Evolutionary conservation across 2,329 filamentous ascomycete genomes (phyloP), one percentile per base, ranked within the genome.

Genomic region (Cucurbitaria berberidis): DNA sequence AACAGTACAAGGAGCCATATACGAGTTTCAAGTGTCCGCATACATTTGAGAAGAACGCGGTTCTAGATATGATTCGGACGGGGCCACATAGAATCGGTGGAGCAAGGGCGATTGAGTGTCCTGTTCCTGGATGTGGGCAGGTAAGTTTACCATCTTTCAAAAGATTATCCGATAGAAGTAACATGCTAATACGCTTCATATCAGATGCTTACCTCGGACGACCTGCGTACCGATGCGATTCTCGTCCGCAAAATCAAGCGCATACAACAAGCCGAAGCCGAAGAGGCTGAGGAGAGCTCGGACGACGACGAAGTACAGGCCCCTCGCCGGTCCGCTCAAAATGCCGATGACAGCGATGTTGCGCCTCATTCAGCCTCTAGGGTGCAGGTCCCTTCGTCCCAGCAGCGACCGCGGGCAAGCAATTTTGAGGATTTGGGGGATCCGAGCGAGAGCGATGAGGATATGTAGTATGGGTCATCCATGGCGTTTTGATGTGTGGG

Each of bases 1-100:
- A 79, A 45, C 78, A 82, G 39, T 86, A 91, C 77, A 76, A 78
- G 36, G 82, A 90, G 46, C 89, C 89, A 0, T 86, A 84, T 65
- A 89, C 84, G 49, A 89, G 84, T 63, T 76, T 69, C 13, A 83
- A 84, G 59, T 93, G 89, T 77, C 86, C 84, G 49, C 89, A 93
- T 70, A 86, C 83, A 0, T 93, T 90, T 68, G 88, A 93, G 67
- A 87, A 84, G 70, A 66, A 70, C 1, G 84, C 85, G 0, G 87
- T 93, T 34, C 51, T 84, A 21, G 81, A 85, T 38, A 87, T 79
- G 69, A 80, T 80, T 32, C 48, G 70, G 3, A 46, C 51, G 6
- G 72, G 68, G 10, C 30, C 13, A 5, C 30, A 34, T 19, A 35
- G 40, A 11, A 36, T 26, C 0, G 63, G 65, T 2, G 57, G 60